Base-by-base conservation (phyloP, 352 stramenopile species). In the Phytophthora colocasiae region DNA sequence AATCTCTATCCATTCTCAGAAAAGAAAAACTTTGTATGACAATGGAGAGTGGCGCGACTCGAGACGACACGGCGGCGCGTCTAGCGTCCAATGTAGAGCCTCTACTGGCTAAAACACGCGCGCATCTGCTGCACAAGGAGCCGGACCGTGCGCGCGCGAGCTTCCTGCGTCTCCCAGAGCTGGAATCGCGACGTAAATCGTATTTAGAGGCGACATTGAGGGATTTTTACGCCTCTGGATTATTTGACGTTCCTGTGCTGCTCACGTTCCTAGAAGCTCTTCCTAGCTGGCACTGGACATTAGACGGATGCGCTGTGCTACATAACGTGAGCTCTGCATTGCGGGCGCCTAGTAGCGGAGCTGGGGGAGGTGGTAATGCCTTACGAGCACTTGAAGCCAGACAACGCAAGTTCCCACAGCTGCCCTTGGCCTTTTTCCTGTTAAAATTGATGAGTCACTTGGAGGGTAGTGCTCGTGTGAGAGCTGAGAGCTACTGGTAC, bases 341-440 rank as follows among this genome's bases (percentile, higher is more conserved):
- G 38, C 67, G 71, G 24, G 69, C 75, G 36, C 73, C 75, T 11
- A 73, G 58, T 32, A 69, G 59, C 17, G 71, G 60, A 17, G 63
- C 66, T 0, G 61, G 53, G 6, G 61, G 66, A 31, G 68, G 66
- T 39, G 63, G 66, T 24, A 64, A 76, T 17, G 71, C 75, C 4
- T 31, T 74, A n/a, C 31, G 59, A 44, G 66, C 68, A 27, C 71
- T 79, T 1, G 64, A 77, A 60, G 62, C 60, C 1, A 19, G 71
- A 9, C 73, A 81, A 45, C 63, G 74, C 34, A 78, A 87, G 66
- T 77, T 89, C 45, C 81, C 81, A 3, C 75, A 78, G 49, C 58
- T 92, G 8, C 81, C 81, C 50, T 65, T 92, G 14, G 84, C 84
- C 11, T 91, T 86, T 62, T 92, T 91, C 50, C 66, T 92, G 6